phyloP scores from a whole-genome alignment of 345 rosid genomes.

The Moricandia moricandioides region DNA sequence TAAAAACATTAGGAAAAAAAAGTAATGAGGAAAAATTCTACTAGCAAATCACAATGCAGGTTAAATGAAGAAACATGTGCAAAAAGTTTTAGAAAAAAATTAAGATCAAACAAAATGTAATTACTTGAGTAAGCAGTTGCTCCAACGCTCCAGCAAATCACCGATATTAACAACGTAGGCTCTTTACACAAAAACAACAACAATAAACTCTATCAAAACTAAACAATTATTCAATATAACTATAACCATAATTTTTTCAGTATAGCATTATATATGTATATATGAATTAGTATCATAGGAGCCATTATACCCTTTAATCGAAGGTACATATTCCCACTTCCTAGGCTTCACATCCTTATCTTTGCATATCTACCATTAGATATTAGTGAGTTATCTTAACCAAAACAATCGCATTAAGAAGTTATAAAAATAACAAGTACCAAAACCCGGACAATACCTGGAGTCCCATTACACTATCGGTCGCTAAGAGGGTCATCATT shows the following conservation, averaged over 20 bases:
- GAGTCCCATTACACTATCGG: constrained; percentile 65
- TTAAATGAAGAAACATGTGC: not conserved
- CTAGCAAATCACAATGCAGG: not conserved
- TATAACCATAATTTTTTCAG: not conserved
- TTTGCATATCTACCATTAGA: constrained; percentile 61
- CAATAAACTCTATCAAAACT: not conserved
- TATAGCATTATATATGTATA: not conserved
- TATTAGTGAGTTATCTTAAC: not conserved
- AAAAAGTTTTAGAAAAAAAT: not conserved
- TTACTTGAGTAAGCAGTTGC: constrained; percentile 79
- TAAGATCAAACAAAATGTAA: not conserved
- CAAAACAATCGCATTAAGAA: not conserved
- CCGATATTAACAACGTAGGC: constrained; percentile 60
- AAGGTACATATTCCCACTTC: constrained; percentile 70
- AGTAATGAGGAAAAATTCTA: not conserved
- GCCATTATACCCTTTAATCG: constrained; percentile 59
- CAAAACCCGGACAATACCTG: constrained; percentile 43
- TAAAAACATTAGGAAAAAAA: not conserved
- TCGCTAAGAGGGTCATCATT: constrained; percentile 70
- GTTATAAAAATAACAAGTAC: not conserved
- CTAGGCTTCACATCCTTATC: constrained; percentile 62
- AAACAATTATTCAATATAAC: not conserved
- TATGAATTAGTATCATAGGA: not conserved
- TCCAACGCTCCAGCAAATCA: constrained; percentile 89
- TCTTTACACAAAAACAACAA: not conserved